These are phyloP conservation scores for Clarireedia monteithiana DNA, from an alignment of 2,329 filamentous ascomycete species.

Conservation along the genomic window DNA sequence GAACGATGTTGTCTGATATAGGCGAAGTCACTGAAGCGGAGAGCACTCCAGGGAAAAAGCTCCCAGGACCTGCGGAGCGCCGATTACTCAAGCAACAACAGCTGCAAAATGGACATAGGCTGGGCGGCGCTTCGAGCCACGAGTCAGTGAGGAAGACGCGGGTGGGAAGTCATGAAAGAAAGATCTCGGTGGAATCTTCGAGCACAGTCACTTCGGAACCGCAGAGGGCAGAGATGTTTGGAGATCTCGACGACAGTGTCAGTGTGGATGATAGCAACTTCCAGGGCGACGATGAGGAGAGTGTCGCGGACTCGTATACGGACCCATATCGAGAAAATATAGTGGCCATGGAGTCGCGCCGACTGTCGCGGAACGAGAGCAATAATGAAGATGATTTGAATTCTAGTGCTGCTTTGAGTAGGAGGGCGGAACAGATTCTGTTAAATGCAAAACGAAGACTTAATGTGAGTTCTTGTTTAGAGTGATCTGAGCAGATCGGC, in stretches of 20 bases:
- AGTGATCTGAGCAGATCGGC: background rate
- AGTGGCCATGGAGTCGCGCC: conserved; percentile 23
- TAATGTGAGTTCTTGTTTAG: conserved; percentile 51
- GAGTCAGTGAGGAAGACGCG: conserved; percentile 39
- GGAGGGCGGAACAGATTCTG: conserved; percentile 80
- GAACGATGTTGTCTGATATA: conserved; percentile 62
- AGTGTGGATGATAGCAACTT: conserved; percentile 60
- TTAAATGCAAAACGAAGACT: conserved; percentile 86
- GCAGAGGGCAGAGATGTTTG: conserved; percentile 39
- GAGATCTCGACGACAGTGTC: conserved; percentile 52
- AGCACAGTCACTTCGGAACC: conserved; percentile 50
- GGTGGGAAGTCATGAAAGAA: conserved; percentile 39
- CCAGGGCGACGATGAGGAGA: conserved; percentile 61
- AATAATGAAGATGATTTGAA: conserved; percentile 48
- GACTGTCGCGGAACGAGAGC: conserved; percentile 18
- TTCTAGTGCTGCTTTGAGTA: conserved; percentile 69
- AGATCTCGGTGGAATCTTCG: conserved; percentile 50
- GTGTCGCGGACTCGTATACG: conserved; percentile 38
- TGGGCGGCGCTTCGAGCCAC: conserved; percentile 37
- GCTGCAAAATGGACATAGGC: conserved; percentile 22
- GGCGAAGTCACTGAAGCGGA: conserved; percentile 47
- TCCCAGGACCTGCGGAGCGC: conserved; percentile 27
- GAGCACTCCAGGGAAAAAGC: conserved; percentile 35
- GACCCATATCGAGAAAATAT: conserved; percentile 28
- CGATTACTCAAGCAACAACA: conserved; percentile 22